phyloP scores from a whole-genome alignment of 23 red algal genomes.

The Gracilaria domingensis region DNA sequence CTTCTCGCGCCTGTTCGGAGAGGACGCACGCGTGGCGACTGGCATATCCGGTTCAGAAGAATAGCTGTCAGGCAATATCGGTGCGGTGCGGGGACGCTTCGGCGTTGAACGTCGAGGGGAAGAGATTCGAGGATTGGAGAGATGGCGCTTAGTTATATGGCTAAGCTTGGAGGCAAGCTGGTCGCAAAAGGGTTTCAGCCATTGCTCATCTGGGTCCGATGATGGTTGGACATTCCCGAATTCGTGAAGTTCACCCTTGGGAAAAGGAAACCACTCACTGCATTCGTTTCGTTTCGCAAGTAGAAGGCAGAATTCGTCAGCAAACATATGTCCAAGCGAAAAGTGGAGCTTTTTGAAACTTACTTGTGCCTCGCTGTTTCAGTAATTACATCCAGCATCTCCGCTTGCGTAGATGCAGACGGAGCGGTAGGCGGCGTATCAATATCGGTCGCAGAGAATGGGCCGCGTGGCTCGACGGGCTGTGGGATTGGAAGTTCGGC shows the following conservation, averaged over 20 bases:
- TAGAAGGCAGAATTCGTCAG: neutral
- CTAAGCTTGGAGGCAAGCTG: slow-evolving; percentile 15
- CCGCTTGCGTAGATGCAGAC: neutral
- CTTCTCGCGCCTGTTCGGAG: neutral
- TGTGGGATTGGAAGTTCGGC: slow-evolving; percentile 37
- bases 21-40: neutral
- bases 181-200: slow-evolving; percentile 39
- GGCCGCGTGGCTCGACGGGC: slow-evolving; percentile 37
- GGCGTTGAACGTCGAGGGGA: slow-evolving; percentile 2
- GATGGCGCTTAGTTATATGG: slow-evolving; percentile 3
- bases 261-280: slow-evolving; percentile 39
- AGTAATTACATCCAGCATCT: slow-evolving; percentile 30
- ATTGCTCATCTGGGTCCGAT: neutral
- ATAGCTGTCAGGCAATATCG: neutral
- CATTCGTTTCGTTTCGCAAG: slow-evolving; percentile 6
- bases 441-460: neutral
- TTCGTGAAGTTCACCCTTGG: neutral
- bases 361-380: slow-evolving; percentile 51
- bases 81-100: slow-evolving; percentile 31
- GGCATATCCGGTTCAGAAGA: neutral
- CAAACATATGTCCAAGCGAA: slow-evolving; percentile 5
- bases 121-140: slow-evolving; percentile 19
- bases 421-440: neutral
- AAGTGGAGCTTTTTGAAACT: neutral
- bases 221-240: neutral